A percentile compares a stretch with the other conserved stretches of the same genome.
Evolutionary conservation across 441 rosid genomes (phyloP).

Genomic region (Gossypium aridum): DNA sequence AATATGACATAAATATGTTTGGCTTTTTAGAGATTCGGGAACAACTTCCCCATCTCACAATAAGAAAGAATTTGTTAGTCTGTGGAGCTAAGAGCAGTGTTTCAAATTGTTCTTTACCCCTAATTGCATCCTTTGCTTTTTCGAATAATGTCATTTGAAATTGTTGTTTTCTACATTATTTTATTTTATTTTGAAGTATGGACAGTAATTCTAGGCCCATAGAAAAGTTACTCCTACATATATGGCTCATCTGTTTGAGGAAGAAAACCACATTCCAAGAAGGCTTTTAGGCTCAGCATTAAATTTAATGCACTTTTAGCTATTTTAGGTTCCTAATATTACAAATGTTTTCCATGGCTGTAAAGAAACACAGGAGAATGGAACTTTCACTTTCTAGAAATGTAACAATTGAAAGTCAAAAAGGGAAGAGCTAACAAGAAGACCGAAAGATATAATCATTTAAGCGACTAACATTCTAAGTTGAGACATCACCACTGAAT

Average conservation of each 20-base stretch:
- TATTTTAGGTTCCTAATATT: background rate
- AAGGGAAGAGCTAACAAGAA: background rate
- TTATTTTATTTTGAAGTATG: background rate
- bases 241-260: background rate
- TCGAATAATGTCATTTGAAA: background rate
- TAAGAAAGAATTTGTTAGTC: background rate
- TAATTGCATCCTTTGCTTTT: background rate
- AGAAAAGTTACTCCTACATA: background rate
- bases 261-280: background rate
- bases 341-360: background rate
- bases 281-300: background rate
- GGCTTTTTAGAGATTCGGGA: background rate
- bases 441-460: conserved; percentile 7
- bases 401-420: background rate
- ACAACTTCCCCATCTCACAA: background rate
- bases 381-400: background rate
- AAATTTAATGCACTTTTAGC: background rate
- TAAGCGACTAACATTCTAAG: conserved; percentile 46
- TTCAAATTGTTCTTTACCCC: background rate
- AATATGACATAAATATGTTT: conserved; percentile 1
- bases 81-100: background rate
- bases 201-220: background rate
- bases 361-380: background rate
- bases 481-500: conserved; percentile 93
- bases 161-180: background rate